phyloP scores from a whole-genome alignment of 495 filamentous ascomycete genomes.

The Neurospora intermedia region DNA sequence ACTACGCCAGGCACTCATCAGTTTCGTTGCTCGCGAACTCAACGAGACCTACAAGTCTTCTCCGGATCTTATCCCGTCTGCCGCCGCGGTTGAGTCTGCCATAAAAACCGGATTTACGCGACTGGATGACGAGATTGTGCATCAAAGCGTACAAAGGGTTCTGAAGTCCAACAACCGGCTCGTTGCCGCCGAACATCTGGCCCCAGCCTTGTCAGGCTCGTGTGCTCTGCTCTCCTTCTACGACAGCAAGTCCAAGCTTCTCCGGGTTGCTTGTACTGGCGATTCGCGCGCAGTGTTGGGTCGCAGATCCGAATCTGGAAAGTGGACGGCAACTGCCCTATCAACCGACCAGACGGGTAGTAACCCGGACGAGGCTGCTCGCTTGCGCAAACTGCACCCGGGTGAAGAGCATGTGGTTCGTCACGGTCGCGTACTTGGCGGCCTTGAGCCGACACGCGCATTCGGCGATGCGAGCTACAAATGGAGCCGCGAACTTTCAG shows the following conservation, averaged over 20 bases:
- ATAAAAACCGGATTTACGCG: constrained; percentile 87
- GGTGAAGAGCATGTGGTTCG: constrained; percentile 73
- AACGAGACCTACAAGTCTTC: constrained; percentile 83
- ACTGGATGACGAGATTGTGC: constrained; percentile 85
- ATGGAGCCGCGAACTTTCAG: constrained; percentile 75
- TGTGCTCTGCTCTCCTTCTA: constrained; percentile 96
- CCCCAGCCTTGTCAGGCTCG: constrained; percentile 87
- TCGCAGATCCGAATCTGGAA: constrained; percentile 62
- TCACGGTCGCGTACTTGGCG: constrained; percentile 83
- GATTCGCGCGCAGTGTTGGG: constrained; percentile 92
- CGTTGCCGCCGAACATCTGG: constrained; percentile 80
- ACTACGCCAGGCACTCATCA: constrained; percentile 81
- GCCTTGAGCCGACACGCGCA: constrained; percentile 81
- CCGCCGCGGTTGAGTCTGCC: constrained; percentile 73
- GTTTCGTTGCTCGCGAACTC: constrained; percentile 87
- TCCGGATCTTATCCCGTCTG: constrained; percentile 46
- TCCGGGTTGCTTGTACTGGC: constrained; percentile 88
- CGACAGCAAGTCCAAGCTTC: constrained; percentile 68
- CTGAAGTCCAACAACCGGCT: constrained; percentile 76
- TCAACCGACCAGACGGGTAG: constrained; percentile 88
- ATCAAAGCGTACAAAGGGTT: constrained; percentile 80
- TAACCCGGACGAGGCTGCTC: constrained; percentile 69
- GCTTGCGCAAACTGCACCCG: constrained; percentile 76
- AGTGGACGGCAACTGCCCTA: constrained; percentile 85
- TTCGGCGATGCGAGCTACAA: constrained; percentile 98